phyloP scores from a whole-genome alignment of 306 rosid genomes.

The Adenanthera pavonina region DNA sequence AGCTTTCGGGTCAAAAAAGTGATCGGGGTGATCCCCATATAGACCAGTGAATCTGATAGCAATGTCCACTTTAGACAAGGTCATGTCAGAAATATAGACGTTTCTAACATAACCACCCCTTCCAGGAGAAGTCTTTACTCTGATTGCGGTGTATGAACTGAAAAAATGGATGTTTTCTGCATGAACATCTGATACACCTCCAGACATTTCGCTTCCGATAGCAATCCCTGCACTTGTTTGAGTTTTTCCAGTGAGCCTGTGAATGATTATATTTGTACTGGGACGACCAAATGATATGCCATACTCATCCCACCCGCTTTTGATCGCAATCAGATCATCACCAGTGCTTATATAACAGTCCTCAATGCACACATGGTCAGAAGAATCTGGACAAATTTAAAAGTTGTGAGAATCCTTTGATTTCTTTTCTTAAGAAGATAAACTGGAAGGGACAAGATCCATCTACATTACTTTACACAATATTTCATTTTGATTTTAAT shows the following conservation, averaged over 20 bases:
- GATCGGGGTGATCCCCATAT: conserved; percentile 81
- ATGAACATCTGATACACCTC: conserved; percentile 74
- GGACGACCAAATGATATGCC: conserved; percentile 75
- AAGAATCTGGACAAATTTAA: conserved; percentile 63
- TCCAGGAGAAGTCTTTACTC: conserved; percentile 83
- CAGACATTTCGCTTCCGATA: conserved; percentile 90
- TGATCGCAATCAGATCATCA: conserved; percentile 80
- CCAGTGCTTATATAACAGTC: conserved; percentile 85
- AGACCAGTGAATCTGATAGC: conserved; percentile 70
- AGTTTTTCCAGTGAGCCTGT: conserved; percentile 59
- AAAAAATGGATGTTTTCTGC: conserved; percentile 62
- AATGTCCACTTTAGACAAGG: conserved; percentile 55
- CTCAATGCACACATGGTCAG: conserved; percentile 74
- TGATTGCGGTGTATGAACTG: conserved; percentile 57
- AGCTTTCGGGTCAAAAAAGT: conserved; percentile 59
- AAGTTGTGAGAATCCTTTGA: conserved; percentile 38
- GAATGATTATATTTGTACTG: conserved; percentile 62
- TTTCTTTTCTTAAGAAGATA: not conserved
- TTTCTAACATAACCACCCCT: conserved; percentile 83
- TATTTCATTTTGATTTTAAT: conserved; percentile 1
- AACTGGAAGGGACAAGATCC: not conserved
- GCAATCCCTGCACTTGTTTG: conserved; percentile 69
- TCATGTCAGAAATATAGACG: conserved; percentile 63
- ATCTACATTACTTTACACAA: not conserved
- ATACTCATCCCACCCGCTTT: conserved; percentile 90